phyloP scores from a whole-genome alignment of 2,329 filamentous ascomycete species.

The Colletotrichum godetiae region DNA sequence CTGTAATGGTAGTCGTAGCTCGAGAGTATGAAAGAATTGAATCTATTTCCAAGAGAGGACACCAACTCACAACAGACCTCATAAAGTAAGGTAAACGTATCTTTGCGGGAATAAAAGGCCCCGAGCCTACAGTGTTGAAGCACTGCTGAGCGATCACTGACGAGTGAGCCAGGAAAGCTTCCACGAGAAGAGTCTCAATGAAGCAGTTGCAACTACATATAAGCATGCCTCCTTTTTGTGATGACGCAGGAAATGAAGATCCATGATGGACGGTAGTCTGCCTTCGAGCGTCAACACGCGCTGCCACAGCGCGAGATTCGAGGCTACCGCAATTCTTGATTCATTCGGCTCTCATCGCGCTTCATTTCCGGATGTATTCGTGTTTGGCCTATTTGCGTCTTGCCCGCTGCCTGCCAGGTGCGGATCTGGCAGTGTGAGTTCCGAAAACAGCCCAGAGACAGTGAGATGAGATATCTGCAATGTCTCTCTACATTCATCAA shows the following conservation, averaged over 20 bases:
- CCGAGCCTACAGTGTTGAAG: too few species aligned
- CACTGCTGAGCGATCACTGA: neutral
- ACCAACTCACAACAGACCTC: too few species aligned
- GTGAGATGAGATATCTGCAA: neutral
- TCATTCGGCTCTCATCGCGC: neutral
- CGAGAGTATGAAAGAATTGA: too few species aligned
- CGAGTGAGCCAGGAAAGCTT: neutral
- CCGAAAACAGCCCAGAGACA: neutral
- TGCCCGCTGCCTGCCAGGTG: too few species aligned
- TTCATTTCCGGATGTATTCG: neutral
- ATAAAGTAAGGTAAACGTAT: neutral
- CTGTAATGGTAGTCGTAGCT: neutral
- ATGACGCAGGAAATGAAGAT: neutral
- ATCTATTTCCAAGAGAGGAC: neutral
- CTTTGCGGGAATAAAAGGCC: neutral
- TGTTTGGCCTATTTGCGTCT: neutral
- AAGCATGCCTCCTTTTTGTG: too few species aligned
- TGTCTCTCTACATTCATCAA: neutral
- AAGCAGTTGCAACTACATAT: neutral
- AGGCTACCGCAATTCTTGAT: neutral
- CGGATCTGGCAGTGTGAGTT: neutral
- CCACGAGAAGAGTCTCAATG: neutral
- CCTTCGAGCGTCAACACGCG: neutral
- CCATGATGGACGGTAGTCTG: neutral
- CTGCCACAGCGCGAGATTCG: neutral